phyloP scores from a whole-genome alignment of 2,329 filamentous ascomycete genomes.

The Aspergillus sp. region DNA sequence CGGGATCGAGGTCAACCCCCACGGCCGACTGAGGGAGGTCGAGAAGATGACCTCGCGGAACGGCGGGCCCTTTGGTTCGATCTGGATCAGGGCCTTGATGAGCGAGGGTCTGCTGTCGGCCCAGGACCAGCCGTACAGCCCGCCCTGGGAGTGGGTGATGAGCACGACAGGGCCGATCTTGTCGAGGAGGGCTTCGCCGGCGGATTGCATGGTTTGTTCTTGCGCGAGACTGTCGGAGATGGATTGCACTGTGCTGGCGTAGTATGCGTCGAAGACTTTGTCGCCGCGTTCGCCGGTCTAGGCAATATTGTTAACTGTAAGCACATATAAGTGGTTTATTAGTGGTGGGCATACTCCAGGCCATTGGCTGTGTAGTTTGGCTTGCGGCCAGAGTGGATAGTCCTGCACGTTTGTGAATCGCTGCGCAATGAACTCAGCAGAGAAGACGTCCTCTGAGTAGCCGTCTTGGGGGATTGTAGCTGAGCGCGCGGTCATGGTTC shows the following conservation, averaged over 20 bases:
- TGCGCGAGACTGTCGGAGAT: constrained; percentile 16
- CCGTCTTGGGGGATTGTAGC: constrained; percentile 23
- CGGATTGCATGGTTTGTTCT: constrained; percentile 17
- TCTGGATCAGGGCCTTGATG: constrained; percentile 50
- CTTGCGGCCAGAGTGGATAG: constrained; percentile 36
- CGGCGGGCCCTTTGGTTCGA: constrained; percentile 57
- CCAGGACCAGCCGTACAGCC: constrained; percentile 46
- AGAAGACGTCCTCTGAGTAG: constrained; percentile 18
- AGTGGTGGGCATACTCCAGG: constrained; percentile 25
- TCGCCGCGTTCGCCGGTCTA: constrained; percentile 30
- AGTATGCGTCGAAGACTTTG: constrained; percentile 29
- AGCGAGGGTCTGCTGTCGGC: constrained; percentile 50
- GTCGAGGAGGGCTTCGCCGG: constrained; percentile 25
- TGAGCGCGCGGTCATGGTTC: constrained; percentile 38
- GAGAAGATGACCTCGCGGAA: constrained; percentile 18
- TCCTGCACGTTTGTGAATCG: constrained; percentile 35
- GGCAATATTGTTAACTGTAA: too few species aligned
- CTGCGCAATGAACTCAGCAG: constrained; percentile 26
- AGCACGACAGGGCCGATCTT: constrained; percentile 24
- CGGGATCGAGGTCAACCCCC: constrained; percentile 22
- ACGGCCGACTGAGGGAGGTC: constrained; percentile 13
- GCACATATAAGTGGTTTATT: too few species aligned
- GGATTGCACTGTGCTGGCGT: constrained; percentile 21
- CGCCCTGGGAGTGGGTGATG: constrained; percentile 54
- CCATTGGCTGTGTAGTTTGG: constrained; percentile 42